A percentile compares a stretch with the other conserved stretches of the same genome.
phyloP scores from a whole-genome alignment of 2,329 filamentous ascomycete species.

The Neofusicoccum kwambonambiense region DNA sequence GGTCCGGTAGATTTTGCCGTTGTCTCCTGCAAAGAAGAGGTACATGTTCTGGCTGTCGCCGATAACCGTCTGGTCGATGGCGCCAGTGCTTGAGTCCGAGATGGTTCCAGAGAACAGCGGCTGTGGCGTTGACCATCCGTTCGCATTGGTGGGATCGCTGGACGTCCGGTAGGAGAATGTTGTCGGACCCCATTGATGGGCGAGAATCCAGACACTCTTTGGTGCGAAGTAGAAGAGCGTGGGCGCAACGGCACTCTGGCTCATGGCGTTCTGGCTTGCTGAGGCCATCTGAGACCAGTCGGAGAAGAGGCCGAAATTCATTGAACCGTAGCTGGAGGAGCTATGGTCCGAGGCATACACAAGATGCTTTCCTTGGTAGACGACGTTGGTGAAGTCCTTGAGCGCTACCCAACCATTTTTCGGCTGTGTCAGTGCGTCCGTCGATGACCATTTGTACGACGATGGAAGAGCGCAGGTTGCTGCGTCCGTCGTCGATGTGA shows the following conservation, averaged over 20 bases:
- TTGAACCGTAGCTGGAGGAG: conserved; percentile 53
- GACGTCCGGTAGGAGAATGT: conserved; percentile 62
- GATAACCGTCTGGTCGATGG: conserved; percentile 65
- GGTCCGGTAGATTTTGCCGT: conserved; percentile 64
- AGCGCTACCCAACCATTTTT: conserved; percentile 56
- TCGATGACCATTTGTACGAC: conserved; percentile 57
- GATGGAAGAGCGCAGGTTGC: conserved; percentile 53
- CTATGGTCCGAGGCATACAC: conserved; percentile 58
- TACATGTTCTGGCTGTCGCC: conserved; percentile 63
- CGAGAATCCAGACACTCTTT: conserved; percentile 62
- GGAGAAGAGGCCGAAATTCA: conserved; percentile 57
- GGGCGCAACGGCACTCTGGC: conserved; percentile 52
- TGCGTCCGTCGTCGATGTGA: conserved; percentile 20
- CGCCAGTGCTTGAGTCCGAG: conserved; percentile 50
- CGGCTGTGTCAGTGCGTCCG: conserved; percentile 51
- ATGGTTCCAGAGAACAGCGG: conserved; percentile 59
- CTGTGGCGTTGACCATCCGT: conserved; percentile 56
- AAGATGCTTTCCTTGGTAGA: conserved; percentile 59
- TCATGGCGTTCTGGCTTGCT: conserved; percentile 55
- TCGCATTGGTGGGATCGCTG: conserved; percentile 55
- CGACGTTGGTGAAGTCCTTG: conserved; percentile 61
- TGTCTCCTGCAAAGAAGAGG: conserved; percentile 66
- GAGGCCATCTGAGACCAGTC: conserved; percentile 54
- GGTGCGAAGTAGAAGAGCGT: conserved; percentile 63
- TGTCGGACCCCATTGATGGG: conserved; percentile 63